Evolutionary conservation across 192 early-diverging fungal species (phyloP).

Genomic region (Coemansia sp.): DNA sequence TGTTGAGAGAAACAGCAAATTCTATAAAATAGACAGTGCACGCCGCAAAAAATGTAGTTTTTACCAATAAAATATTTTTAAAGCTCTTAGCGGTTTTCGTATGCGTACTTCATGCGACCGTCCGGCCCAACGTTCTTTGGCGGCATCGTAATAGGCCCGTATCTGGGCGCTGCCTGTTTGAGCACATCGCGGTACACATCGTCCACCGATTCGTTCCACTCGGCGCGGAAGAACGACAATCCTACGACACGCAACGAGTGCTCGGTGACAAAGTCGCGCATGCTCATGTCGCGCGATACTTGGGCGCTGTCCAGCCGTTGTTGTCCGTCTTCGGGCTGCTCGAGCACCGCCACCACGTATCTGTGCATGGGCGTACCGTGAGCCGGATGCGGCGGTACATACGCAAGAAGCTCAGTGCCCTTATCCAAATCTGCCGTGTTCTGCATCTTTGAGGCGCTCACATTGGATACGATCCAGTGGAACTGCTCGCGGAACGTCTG

Average conservation of each 20-base stretch:
- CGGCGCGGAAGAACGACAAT: slow-evolving; percentile 44
- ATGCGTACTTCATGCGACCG: slow-evolving; percentile 41
- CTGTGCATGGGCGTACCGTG: slow-evolving; percentile 73
- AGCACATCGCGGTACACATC: slow-evolving; percentile 47
- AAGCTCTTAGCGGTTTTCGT: slow-evolving; percentile 24
- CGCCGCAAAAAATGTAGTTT: no score
- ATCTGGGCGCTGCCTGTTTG: slow-evolving; percentile 30
- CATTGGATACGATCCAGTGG: slow-evolving; percentile 70
- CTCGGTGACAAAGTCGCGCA: slow-evolving; percentile 37
- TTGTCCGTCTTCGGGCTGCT: slow-evolving; percentile 60
- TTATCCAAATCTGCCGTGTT: slow-evolving; percentile 44
- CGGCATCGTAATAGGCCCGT: slow-evolving; percentile 17
- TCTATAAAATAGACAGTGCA: no score
- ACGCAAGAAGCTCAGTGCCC: slow-evolving; percentile 50
- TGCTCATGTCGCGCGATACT: slow-evolving; percentile 30
- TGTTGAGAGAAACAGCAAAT: no score
- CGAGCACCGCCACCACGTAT: slow-evolving; percentile 63
- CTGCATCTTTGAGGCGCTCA: slow-evolving; percentile 60
- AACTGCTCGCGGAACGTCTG: slow-evolving; percentile 67
- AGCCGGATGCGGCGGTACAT: slow-evolving; percentile 74
- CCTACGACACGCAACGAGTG: slow-evolving; percentile 35
- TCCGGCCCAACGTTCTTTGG: slow-evolving; percentile 41
- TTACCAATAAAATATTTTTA: no score
- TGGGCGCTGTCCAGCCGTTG: slow-evolving; percentile 51
- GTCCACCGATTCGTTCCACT: slow-evolving; percentile 48